A percentile compares a stretch with the other conserved stretches of the same genome.
Evolutionary conservation across 176 grass and related monocot genomes (phyloP).

Genomic region (Hyparrhenia diplandra): DNA sequence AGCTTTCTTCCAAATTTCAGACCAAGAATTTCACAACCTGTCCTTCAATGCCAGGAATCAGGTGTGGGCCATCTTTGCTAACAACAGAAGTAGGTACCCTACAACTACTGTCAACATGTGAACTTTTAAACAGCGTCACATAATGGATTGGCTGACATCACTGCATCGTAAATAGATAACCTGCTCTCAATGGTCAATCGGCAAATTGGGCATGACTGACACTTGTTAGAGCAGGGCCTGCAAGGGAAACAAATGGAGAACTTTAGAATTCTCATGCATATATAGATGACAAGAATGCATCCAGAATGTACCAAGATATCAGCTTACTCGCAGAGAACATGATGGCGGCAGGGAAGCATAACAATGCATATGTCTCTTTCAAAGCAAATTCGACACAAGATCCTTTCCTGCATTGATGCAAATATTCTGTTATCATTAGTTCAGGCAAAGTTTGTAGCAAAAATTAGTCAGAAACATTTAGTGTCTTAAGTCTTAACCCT

Average conservation of each 20-base stretch:
- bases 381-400: slow-evolving; percentile 73
- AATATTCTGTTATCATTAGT: not conserved
- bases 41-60: not conserved
- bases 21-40: not conserved
- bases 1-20: not conserved
- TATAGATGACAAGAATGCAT: not conserved
- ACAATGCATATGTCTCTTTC: slow-evolving; percentile 56
- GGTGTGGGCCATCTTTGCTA: not conserved
- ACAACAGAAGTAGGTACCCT: not conserved
- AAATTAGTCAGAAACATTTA: not conserved
- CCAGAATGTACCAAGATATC: not conserved
- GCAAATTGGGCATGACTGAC: slow-evolving; percentile 56
- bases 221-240: slow-evolving; percentile 50
- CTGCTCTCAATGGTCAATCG: slow-evolving; percentile 41
- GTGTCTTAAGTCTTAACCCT: not conserved
- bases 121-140: slow-evolving; percentile 26
- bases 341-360: slow-evolving; percentile 59
- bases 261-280: not conserved
- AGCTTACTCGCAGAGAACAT: slow-evolving; percentile 68
- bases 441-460: not conserved
- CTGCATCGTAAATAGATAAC: slow-evolving; percentile 30
- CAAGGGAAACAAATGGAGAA: not conserved
- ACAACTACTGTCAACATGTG: slow-evolving; percentile 5
- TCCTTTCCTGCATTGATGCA: slow-evolving; percentile 40
- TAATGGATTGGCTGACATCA: slow-evolving; percentile 1